Conservation (phyloP, 768 basidiomycete species). For the Trametes cinnabarina region DNA sequence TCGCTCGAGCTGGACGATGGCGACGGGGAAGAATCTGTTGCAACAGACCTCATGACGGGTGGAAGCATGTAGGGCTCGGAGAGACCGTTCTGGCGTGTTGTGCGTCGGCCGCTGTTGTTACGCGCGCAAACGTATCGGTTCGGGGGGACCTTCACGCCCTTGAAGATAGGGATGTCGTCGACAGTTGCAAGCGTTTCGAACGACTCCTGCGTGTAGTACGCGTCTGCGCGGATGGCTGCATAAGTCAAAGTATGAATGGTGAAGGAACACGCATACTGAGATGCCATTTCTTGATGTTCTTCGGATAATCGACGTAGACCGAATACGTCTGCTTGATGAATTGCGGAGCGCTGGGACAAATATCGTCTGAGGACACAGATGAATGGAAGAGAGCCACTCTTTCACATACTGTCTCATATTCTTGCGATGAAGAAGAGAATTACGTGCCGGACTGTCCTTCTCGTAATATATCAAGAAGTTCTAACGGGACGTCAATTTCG, state of each 20-base stretch:
- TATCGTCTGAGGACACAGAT: not conserved
- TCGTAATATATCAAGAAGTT: constrained; percentile 42
- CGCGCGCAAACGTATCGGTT: constrained; percentile 69
- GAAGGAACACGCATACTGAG: constrained; percentile 31
- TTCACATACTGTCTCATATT: constrained; percentile 24
- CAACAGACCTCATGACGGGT: not conserved
- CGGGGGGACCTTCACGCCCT: constrained; percentile 51
- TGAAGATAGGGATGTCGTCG: constrained; percentile 56
- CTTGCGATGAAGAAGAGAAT: constrained; percentile 25
- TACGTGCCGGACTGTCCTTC: constrained; percentile 31
- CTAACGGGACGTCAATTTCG: constrained; percentile 22
- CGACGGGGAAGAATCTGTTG: not conserved
- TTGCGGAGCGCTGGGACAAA: constrained; percentile 24
- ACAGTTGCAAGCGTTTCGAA: constrained; percentile 56
- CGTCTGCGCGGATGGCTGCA: constrained; percentile 46
- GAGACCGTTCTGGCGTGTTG: not conserved
- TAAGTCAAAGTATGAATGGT: not conserved
- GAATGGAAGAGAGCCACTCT: not conserved
- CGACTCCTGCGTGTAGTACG: constrained; percentile 71
- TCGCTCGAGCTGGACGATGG: constrained; percentile 6
- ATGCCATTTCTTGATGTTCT: constrained; percentile 36
- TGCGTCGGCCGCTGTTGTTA: constrained; percentile 25
- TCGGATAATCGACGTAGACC: constrained; percentile 33
- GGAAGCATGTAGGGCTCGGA: constrained; percentile 1
- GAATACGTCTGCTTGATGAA: constrained; percentile 42